Conservation (phyloP, 352 stramenopile species). For the Peronosclerospora sorghi region DNA sequence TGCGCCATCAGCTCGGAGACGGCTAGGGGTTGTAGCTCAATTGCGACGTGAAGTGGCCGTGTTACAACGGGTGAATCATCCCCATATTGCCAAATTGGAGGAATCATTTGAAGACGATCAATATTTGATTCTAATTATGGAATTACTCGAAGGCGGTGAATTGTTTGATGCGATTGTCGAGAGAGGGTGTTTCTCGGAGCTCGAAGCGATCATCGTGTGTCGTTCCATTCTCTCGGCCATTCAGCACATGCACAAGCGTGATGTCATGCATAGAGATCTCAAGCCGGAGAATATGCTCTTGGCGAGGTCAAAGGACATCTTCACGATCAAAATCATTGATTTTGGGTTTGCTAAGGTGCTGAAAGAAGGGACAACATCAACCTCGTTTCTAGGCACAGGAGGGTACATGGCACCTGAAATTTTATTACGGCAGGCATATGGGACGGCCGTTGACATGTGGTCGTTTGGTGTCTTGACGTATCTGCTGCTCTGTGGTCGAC, state of each 20-base stretch:
- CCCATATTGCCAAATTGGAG: conserved; percentile 57
- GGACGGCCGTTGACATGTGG: conserved; percentile 93
- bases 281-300: conserved; percentile 76
- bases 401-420: conserved; percentile 98
- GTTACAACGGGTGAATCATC: conserved; percentile 46
- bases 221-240: conserved; percentile 56
- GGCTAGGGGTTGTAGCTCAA: conserved; percentile 43
- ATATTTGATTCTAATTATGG: conserved; percentile 60
- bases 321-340: conserved; percentile 96
- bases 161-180: conserved; percentile 77
- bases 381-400: conserved; percentile 66
- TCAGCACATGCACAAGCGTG: conserved; percentile 59
- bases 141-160: conserved; percentile 66
- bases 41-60: conserved; percentile 59
- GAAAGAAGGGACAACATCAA: conserved; percentile 33
- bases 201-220: conserved; percentile 39
- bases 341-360: conserved; percentile 95
- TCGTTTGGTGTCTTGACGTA: conserved; percentile 95
- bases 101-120: conserved; percentile 57
- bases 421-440: conserved; percentile 92
- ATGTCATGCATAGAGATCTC: conserved; percentile 60
- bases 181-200: conserved; percentile 42
- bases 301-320: not conserved
- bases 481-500: conserved; percentile 92
- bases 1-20: conserved; percentile 31